phyloP scores from a whole-genome alignment of 2,329 filamentous ascomycete genomes.

The Thielaviopsis euricoi region DNA sequence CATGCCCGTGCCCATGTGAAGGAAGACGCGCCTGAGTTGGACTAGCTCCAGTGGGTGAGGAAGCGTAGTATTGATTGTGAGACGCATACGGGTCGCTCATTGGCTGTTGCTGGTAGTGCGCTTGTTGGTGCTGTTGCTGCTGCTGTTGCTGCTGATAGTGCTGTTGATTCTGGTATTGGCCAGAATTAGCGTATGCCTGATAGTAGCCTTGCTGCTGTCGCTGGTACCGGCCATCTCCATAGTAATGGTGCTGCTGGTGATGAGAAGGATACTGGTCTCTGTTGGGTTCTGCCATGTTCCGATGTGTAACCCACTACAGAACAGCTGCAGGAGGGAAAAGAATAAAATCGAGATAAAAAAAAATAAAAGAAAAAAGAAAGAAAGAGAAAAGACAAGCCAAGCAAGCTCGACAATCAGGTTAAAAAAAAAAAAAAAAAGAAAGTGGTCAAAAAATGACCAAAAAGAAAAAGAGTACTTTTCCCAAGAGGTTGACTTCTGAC shows the following conservation, averaged over 20 bases:
- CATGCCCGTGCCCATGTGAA: conserved; percentile 8
- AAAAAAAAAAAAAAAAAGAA: not conserved
- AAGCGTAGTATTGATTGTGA: conserved; percentile 2
- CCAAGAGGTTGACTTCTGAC: not conserved
- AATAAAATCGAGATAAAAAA: not conserved
- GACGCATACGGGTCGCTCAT: conserved; percentile 8
- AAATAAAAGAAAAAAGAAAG: not conserved
- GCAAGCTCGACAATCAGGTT: not conserved
- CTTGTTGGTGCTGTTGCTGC: conserved; percentile 8
- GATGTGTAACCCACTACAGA: not conserved
- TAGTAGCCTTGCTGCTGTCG: not conserved
- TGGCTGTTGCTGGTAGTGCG: conserved; percentile 16
- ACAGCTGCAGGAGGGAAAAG: not conserved
- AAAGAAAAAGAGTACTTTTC: not conserved
- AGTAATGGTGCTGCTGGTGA: not conserved
- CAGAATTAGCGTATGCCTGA: not conserved
- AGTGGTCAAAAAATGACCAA: not conserved
- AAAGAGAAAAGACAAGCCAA: not conserved
- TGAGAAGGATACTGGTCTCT: not conserved
- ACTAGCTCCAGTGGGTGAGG: conserved; percentile 10
- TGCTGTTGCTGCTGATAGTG: not conserved
- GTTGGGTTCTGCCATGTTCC: not conserved
- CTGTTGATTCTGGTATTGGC: not conserved
- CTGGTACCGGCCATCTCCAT: not conserved
- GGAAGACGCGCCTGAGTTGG: conserved; percentile 5